These are phyloP conservation scores for Trichophyton schoenleinii DNA, from an alignment of 2,329 filamentous ascomycete genomes.

Conservation along the genomic window DNA sequence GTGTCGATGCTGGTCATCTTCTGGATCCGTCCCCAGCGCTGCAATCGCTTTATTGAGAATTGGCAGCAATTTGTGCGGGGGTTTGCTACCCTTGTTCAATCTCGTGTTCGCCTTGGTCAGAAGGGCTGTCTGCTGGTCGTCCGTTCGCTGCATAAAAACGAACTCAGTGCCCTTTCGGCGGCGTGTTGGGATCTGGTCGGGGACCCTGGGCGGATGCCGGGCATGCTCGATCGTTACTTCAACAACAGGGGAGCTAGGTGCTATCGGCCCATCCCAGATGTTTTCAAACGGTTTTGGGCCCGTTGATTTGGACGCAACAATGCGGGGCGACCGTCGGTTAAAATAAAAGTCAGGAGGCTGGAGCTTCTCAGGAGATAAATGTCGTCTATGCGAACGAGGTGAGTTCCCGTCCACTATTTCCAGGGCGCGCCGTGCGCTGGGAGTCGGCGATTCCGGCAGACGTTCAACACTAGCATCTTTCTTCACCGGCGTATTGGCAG, in stretches of 20 bases:
- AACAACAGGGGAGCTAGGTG: background rate
- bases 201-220: constrained; percentile 19
- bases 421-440: constrained; percentile 20
- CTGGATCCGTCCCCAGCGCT: constrained; percentile 7
- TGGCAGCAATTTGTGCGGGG: constrained; percentile 19
- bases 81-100: constrained; percentile 29
- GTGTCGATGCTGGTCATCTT: background rate
- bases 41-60: constrained; percentile 9
- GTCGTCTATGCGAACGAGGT: constrained; percentile 22
- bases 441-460: background rate
- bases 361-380: background rate
- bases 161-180: constrained; percentile 36
- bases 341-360: background rate
- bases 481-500: background rate
- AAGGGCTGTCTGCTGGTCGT: constrained; percentile 31
- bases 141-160: constrained; percentile 31
- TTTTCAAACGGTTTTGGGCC: background rate
- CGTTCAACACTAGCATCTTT: background rate
- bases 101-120: constrained; percentile 33
- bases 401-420: constrained; percentile 29
- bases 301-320: background rate
- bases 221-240: constrained; percentile 4
- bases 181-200: constrained; percentile 31
- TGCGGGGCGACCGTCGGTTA: background rate
- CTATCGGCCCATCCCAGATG: background rate